Percentiles rank a stretch among this genome's conserved stretches.
Conservation (phyloP, 1,284 basidiomycete genomes). For the Lentinus polychrous region DNA sequence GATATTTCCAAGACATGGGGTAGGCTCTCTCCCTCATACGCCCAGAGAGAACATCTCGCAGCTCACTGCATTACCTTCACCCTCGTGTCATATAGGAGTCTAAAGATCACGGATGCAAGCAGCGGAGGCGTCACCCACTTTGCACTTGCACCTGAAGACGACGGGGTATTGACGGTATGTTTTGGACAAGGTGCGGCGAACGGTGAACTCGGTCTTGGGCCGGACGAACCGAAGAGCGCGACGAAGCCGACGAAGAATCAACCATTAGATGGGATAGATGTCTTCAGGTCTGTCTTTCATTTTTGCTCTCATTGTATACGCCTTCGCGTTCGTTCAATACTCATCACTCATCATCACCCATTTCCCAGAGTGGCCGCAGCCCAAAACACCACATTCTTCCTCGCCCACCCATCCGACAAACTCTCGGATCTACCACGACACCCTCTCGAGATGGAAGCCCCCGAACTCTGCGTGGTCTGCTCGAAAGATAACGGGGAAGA, state of each 20-base stretch:
- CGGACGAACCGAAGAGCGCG: conserved; percentile 76
- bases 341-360: neutral
- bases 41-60: no score
- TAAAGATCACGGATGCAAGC: conserved; percentile 59
- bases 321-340: no score
- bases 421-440: conserved; percentile 70
- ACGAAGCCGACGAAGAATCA: conserved; percentile 77
- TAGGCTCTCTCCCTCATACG: conserved; percentile 24
- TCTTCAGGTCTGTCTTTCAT: conserved; percentile 62
- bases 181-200: conserved; percentile 84
- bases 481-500: conserved; percentile 59
- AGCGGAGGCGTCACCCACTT: conserved; percentile 92
- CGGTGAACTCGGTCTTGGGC: conserved; percentile 82
- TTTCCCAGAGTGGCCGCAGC: conserved; percentile 66
- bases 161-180: conserved; percentile 70
- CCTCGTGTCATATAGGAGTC: conserved; percentile 44
- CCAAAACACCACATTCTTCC: conserved; percentile 80
- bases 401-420: conserved; percentile 64
- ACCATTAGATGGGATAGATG: conserved; percentile 67
- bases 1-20: conserved; percentile 78
- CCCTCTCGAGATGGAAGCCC: conserved; percentile 64
- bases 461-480: conserved; percentile 71
- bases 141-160: conserved; percentile 66
- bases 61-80: neutral
- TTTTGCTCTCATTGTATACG: no score